These are phyloP conservation scores for Chloropicon primus DNA, from an alignment of 139 green algal genomes.

Conservation along the genomic window DNA sequence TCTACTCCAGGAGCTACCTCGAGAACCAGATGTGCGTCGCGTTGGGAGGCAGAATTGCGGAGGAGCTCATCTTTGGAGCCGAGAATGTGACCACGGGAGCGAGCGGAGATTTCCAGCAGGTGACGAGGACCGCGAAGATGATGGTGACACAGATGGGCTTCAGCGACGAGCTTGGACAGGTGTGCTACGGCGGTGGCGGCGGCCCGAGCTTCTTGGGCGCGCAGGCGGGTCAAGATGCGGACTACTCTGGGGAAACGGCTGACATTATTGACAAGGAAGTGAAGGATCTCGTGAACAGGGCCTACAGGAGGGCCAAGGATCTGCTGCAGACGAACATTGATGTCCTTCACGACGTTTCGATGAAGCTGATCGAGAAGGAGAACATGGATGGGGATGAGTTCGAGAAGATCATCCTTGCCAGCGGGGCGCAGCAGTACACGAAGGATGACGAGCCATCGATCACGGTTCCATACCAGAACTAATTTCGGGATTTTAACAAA, in stretches of 20 bases:
- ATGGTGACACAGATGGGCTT: conserved; percentile 95
- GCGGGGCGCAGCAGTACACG: conserved; percentile 75
- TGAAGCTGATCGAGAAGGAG: conserved; percentile 92
- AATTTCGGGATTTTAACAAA: too few relatives aligned
- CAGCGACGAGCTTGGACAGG: conserved; percentile 84
- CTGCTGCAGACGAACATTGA: background rate
- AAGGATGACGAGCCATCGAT: conserved; percentile 46
- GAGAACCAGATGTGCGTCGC: conserved; percentile 75
- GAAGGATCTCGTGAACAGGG: conserved; percentile 78
- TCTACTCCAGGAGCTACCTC: conserved; percentile 46
- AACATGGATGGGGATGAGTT: conserved; percentile 97
- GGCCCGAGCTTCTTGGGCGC: conserved; percentile 77
- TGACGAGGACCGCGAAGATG: conserved; percentile 33
- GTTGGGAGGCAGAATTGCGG: conserved; percentile 84
- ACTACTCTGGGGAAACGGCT: conserved; percentile 44
- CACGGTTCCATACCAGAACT: conserved; percentile 9
- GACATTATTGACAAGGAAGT: conserved; percentile 42
- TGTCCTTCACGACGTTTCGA: background rate
- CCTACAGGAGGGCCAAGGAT: conserved; percentile 50
- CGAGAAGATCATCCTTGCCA: conserved; percentile 67
- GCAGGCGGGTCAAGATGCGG: conserved; percentile 57
- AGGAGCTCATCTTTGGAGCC: conserved; percentile 97
- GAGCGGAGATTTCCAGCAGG: conserved; percentile 83
- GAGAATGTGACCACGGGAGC: conserved; percentile 94
- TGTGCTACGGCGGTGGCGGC: conserved; percentile 36